Percentiles rank a stretch among this genome's conserved stretches.
These are phyloP conservation scores for Allium sativum DNA, from an alignment of 106 monocot species.

Conservation along the genomic window DNA sequence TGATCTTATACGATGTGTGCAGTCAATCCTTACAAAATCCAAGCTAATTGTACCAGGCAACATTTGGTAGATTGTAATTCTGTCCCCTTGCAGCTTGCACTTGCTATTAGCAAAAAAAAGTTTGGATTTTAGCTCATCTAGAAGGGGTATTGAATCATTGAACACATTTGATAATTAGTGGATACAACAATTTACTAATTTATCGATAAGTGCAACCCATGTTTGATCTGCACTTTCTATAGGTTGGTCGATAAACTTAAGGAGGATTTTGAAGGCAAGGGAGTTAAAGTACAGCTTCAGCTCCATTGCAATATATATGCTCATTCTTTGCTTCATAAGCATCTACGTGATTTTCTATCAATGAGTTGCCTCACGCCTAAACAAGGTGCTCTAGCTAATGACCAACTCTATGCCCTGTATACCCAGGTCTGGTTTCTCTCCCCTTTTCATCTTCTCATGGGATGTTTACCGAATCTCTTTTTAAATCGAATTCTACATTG, in stretches of 20 bases:
- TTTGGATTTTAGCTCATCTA: background rate
- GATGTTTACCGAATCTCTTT: background rate
- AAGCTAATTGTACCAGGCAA: too few species aligned
- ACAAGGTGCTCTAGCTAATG: slow-evolving; percentile 66
- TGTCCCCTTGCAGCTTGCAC: background rate
- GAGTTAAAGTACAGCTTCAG: slow-evolving; percentile 59
- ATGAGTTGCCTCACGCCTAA: slow-evolving; percentile 60
- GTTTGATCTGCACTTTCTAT: background rate
- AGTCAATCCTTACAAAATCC: background rate
- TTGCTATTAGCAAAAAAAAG: background rate
- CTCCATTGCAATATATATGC: slow-evolving; percentile 72
- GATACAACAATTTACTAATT: too few species aligned
- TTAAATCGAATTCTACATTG: background rate
- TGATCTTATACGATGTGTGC: background rate
- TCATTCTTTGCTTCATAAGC: slow-evolving; percentile 63
- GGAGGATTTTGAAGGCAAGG: slow-evolving; percentile 49
- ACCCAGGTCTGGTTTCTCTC: slow-evolving; percentile 32
- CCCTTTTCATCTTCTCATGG: background rate
- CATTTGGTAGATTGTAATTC: background rate
- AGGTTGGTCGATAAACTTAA: slow-evolving; percentile 72
- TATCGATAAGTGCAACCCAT: too few species aligned
- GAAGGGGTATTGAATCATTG: background rate
- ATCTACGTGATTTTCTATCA: slow-evolving; percentile 71
- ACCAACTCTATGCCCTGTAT: slow-evolving; percentile 66
- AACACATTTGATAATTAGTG: too few species aligned